Evolutionary conservation across 129 eudicot species (phyloP).

Genomic region (Tagetes patula): DNA sequence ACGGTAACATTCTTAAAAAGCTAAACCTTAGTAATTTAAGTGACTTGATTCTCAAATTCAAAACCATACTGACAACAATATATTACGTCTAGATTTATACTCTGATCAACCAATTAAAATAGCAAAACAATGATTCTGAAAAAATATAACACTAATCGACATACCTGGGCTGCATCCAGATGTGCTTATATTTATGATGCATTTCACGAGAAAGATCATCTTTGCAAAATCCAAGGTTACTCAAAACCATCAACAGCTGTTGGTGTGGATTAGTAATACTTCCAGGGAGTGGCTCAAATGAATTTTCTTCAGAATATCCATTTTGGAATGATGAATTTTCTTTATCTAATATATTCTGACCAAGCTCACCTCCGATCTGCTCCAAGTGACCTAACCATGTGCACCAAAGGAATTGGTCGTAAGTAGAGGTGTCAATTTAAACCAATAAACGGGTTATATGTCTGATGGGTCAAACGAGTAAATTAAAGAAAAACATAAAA

Average conservation of each 20-base stretch:
- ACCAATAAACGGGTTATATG: background rate
- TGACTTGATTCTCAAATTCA: conserved; percentile 11
- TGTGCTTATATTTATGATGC: conserved; percentile 70
- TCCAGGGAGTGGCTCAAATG: conserved; percentile 71
- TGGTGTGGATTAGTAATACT: conserved; percentile 72
- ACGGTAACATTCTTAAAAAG: conserved; percentile 2
- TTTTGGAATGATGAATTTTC: conserved; percentile 60
- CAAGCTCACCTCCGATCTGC: conserved; percentile 71
- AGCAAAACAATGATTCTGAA: background rate
- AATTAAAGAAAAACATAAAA: background rate
- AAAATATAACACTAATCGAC: conserved; percentile 9
- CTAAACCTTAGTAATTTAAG: background rate
- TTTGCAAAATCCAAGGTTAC: conserved; percentile 95
- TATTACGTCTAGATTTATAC: conserved; percentile 16
- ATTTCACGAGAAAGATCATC: conserved; percentile 86
- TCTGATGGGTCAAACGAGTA: background rate
- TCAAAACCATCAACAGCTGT: conserved; percentile 87
- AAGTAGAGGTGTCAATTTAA: conserved; percentile 14
- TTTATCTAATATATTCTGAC: conserved; percentile 47
- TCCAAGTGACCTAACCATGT: conserved; percentile 70
- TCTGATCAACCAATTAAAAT: conserved; percentile 4
- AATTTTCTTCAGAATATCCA: conserved; percentile 61
- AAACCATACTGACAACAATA: background rate
- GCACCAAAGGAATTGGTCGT: conserved; percentile 17
- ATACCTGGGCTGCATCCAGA: conserved; percentile 88